Conservation (phyloP, 2,329 filamentous ascomycete genomes). For the Nakataea oryzae region DNA sequence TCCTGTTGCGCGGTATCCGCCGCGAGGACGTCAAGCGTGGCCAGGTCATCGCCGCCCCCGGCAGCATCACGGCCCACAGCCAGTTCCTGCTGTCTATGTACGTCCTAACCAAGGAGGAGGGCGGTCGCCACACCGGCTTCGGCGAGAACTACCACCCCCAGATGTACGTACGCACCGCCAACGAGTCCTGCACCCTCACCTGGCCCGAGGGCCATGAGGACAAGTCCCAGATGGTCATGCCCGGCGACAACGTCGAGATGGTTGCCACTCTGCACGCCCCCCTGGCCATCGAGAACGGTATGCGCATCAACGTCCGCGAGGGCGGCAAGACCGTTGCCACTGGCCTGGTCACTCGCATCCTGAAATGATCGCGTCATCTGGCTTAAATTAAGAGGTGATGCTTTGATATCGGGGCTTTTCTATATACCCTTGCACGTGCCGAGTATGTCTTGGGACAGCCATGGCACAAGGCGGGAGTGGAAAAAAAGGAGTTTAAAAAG, state of each 20-base stretch:
- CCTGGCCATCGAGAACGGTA: constrained; percentile 78
- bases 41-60: constrained; percentile 85
- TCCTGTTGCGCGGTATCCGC: constrained; percentile 89
- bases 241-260: constrained; percentile 99
- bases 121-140: constrained; percentile 94
- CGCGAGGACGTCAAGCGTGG: constrained; percentile 90
- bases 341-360: constrained; percentile 67
- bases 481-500: background rate
- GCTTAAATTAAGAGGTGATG: background rate
- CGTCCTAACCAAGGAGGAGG: constrained; percentile 94
- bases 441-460: background rate
- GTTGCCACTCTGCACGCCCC: constrained; percentile 75
- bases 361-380: constrained; percentile 32
- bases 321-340: constrained; percentile 85
- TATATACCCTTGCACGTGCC: background rate
- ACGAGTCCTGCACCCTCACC: constrained; percentile 65
- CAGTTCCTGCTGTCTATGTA: constrained; percentile 96
- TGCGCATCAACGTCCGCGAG: constrained; percentile 97
- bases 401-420: background rate
- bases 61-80: constrained; percentile 73
- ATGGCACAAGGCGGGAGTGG: background rate
- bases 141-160: constrained; percentile 93
- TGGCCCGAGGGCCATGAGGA: constrained; percentile 82
- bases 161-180: constrained; percentile 89
- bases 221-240: constrained; percentile 78